Base-by-base conservation (phyloP, 805 yeast genomes). In the Debaryomyces prosopidis region DNA sequence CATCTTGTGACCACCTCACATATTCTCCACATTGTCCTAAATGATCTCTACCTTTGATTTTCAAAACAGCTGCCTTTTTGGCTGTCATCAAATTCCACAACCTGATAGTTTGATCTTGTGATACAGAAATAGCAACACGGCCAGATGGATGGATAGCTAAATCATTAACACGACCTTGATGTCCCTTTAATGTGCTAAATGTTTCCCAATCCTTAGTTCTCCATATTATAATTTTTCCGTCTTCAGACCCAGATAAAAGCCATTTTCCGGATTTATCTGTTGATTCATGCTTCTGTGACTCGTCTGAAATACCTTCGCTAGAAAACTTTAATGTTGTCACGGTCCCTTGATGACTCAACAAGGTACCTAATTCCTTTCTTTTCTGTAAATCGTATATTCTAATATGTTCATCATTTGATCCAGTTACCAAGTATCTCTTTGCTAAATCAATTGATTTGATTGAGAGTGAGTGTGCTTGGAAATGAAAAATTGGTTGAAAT, bases 81-180 rank as follows among this genome's bases (percentile, higher is more conserved):
- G 89, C 94, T 1, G 97, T 92, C 98, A 94, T 92, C 53, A 94
- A 73, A 62, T 94, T 94, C 99, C 99, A 94, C 47, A 94, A 75
- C 59, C 92, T 76, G 31, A 94, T 76, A 5, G 96, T 86, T 50
- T 80, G 80, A 65, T 94, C 99, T 23, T 79, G 83, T 46, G 95
- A 88, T 4, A 90, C 96, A 48, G 95, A 85, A 20, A 94, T 79
- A 5, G 97, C 97, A 46, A 94, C 82, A 67, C 89, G 79, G 11
- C 96, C 96, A 3, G 89, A 75, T 14, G 96, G 95, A 65, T 94
- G 99, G 32, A 94, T 86, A 23, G 90, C 86, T 36, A 94, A 58
- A 63, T 90, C 98, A 53, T 85, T 87, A 36, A 94, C 79, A 43
- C 87, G 75, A n/a, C 82, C 92, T 36, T 77, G 77, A 66, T 92